Evolutionary conservation across 1,139 yeast species (phyloP).

Genomic region (Diutina siamensis): DNA sequence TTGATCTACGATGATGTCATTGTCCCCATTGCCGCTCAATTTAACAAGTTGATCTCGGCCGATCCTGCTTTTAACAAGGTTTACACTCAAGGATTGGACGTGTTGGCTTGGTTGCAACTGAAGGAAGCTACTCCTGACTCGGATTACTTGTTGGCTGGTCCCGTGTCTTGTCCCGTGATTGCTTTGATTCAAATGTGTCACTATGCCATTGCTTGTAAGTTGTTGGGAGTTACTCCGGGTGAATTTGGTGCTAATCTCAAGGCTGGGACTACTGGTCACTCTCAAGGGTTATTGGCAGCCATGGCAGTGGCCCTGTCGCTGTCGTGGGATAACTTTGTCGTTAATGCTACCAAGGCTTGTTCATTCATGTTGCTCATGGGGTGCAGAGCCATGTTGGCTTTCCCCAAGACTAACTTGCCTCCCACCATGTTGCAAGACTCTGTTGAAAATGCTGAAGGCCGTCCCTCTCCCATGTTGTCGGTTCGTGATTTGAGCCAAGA

Average conservation of each 20-base stretch:
- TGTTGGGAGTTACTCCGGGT: slow-evolving; percentile 84
- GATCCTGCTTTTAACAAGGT: slow-evolving; percentile 76
- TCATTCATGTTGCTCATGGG: slow-evolving; percentile 87
- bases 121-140: slow-evolving; percentile 84
- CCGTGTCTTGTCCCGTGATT: slow-evolving; percentile 91
- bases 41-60: slow-evolving; percentile 57
- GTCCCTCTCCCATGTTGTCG: slow-evolving; percentile 95
- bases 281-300: slow-evolving; percentile 94
- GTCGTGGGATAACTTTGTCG: slow-evolving; percentile 75
- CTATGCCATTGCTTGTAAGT: slow-evolving; percentile 77
- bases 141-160: slow-evolving; percentile 82
- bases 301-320: slow-evolving; percentile 80
- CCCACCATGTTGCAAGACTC: slow-evolving; percentile 92
- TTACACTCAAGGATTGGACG: slow-evolving; percentile 88
- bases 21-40: slow-evolving; percentile 53
- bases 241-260: slow-evolving; percentile 56
- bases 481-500: slow-evolving; percentile 74
- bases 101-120: slow-evolving; percentile 73
- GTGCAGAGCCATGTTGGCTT: slow-evolving; percentile 77
- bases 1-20: slow-evolving; percentile 58
- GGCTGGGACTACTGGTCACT: slow-evolving; percentile 91
- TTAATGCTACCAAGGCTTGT: slow-evolving; percentile 65
- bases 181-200: slow-evolving; percentile 93
- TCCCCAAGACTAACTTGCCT: slow-evolving; percentile 89
- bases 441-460: slow-evolving; percentile 88